Percentiles rank a stretch among this genome's conserved stretches.
Evolutionary conservation across 345 rosid species (phyloP).

Genomic region (Orychophragmus violaceus): DNA sequence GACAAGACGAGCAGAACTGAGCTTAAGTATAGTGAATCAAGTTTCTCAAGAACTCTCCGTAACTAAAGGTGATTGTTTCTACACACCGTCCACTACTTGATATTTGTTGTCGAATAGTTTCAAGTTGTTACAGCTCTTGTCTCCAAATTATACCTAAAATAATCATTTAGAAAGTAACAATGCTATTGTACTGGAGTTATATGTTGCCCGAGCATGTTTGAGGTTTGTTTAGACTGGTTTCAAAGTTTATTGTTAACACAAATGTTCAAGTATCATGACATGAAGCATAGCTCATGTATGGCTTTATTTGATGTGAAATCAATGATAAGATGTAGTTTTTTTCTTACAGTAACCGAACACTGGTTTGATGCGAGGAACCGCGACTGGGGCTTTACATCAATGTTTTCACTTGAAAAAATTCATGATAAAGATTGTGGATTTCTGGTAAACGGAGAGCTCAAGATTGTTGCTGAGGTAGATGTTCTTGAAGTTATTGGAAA

Average conservation of each 20-base stretch:
- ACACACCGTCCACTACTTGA: too few relatives aligned
- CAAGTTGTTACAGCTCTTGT: background rate
- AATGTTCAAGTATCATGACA: background rate
- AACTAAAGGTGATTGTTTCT: background rate
- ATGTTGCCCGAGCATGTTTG: background rate
- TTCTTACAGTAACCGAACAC: background rate
- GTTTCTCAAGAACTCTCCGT: background rate
- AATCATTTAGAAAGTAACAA: background rate
- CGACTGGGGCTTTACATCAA: background rate
- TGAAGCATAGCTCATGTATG: background rate
- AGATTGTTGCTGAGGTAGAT: slow-evolving; percentile 58
- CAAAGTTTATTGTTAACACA: background rate
- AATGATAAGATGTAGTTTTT: background rate
- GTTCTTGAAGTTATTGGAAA: background rate
- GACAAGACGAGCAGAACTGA: background rate
- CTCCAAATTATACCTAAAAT: background rate
- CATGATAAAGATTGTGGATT: background rate
- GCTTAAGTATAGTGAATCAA: background rate
- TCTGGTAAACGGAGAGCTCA: slow-evolving; percentile 45
- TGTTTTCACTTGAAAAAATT: background rate
- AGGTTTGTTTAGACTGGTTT: background rate
- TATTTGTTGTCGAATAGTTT: background rate
- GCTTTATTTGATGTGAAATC: background rate
- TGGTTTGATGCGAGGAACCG: background rate
- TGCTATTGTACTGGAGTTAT: background rate